phyloP scores from a whole-genome alignment of 2,329 filamentous ascomycete genomes.

The Fusarium agapanthi region DNA sequence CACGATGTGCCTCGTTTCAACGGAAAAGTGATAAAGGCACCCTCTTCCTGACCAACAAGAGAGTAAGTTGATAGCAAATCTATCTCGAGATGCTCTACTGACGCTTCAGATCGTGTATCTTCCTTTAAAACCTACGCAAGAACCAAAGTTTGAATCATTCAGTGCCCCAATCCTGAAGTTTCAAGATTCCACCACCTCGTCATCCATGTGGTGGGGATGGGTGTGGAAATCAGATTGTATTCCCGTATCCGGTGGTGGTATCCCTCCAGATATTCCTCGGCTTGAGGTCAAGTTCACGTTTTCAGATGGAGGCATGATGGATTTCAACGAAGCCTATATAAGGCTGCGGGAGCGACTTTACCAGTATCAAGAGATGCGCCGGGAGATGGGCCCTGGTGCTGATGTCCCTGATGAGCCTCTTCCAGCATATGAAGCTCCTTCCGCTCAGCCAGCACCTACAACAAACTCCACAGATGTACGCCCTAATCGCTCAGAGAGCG shows the following conservation, averaged over 20 bases:
- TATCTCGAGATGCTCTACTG: neutral
- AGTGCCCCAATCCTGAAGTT: slow-evolving; percentile 88
- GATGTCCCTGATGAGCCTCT: slow-evolving; percentile 84
- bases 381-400: slow-evolving; percentile 70
- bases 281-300: slow-evolving; percentile 88
- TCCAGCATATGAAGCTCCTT: slow-evolving; percentile 80
- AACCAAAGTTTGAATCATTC: slow-evolving; percentile 79
- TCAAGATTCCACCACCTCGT: slow-evolving; percentile 80
- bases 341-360: slow-evolving; percentile 83
- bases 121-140: slow-evolving; percentile 71
- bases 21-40: slow-evolving; percentile 78
- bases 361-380: slow-evolving; percentile 79
- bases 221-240: slow-evolving; percentile 84
- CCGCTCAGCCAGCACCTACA: slow-evolving; percentile 44
- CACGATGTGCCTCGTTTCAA: slow-evolving; percentile 70
- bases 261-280: slow-evolving; percentile 75
- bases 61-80: slow-evolving; percentile 62
- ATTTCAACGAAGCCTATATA: slow-evolving; percentile 86
- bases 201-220: slow-evolving; percentile 93
- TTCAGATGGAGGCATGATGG: slow-evolving; percentile 93
- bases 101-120: slow-evolving; percentile 81
- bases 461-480: slow-evolving; percentile 35
- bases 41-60: slow-evolving; percentile 84
- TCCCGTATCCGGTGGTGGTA: slow-evolving; percentile 83
- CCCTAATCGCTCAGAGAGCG: slow-evolving; percentile 48